Conservation (phyloP, 805 yeast genomes). For the Schizosaccharomyces osmophilus region DNA sequence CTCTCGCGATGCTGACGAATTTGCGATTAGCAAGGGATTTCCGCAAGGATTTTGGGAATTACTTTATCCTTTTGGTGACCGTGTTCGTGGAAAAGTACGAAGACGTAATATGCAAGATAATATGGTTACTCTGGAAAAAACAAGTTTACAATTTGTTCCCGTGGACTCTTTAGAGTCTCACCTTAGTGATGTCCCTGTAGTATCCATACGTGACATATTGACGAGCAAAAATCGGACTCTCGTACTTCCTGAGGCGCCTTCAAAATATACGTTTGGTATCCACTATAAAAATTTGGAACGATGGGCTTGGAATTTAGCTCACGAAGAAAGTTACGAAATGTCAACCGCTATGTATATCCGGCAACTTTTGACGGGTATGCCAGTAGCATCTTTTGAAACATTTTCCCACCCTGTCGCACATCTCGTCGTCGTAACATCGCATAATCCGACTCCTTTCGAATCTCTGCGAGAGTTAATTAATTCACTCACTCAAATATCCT, state of each 20-base stretch:
- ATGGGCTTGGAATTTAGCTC: not conserved
- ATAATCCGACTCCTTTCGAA: constrained; percentile 33
- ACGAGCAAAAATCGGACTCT: not conserved
- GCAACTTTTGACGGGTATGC: constrained; percentile 30
- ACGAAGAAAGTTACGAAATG: not conserved
- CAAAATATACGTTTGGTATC: not conserved
- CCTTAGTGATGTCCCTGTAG: not conserved
- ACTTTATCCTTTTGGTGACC: not conserved
- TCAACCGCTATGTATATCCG: not conserved
- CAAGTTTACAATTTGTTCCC: not conserved
- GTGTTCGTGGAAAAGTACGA: not conserved
- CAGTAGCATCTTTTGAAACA: constrained; percentile 55
- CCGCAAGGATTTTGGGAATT: not conserved
- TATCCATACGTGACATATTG: not conserved
- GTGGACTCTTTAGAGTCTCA: not conserved
- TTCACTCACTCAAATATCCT: constrained; percentile 16
- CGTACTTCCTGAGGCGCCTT: not conserved
- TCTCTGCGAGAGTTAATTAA: constrained; percentile 28
- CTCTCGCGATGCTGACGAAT: not conserved
- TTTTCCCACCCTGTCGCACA: constrained; percentile 70
- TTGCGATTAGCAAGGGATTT: not conserved
- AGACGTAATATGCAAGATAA: not conserved
- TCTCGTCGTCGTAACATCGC: constrained; percentile 35
- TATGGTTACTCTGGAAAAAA: not conserved
- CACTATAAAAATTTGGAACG: not conserved